Conservation (phyloP, 129 eudicot genomes). For the Scalesia atractyloides region DNA sequence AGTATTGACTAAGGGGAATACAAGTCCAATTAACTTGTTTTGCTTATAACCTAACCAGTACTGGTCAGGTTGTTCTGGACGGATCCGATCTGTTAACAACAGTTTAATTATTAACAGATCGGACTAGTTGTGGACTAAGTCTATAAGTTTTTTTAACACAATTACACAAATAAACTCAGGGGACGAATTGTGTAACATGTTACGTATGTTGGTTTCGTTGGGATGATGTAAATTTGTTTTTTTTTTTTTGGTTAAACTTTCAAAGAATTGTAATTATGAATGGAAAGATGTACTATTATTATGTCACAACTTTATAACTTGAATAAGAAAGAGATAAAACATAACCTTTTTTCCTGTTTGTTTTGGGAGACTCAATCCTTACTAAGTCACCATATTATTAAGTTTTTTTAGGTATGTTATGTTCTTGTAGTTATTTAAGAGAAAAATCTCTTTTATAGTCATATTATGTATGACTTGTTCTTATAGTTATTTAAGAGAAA, state of each 20-base stretch:
- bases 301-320: neutral
- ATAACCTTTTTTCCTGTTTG: too few relatives aligned
- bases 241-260: neutral
- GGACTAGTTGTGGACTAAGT: conserved; percentile 6
- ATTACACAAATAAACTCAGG: conserved; percentile 18
- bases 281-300: neutral
- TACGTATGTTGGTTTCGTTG: neutral
- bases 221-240: neutral
- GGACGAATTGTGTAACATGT: neutral
- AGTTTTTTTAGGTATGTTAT: too few relatives aligned
- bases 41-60: neutral
- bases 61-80: neutral
- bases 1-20: conserved; percentile 40
- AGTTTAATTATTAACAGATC: neutral
- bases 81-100: neutral
- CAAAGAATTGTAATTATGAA: neutral
- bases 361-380: too few relatives aligned
- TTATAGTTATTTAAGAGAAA: too few relatives aligned
- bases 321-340: too few relatives aligned
- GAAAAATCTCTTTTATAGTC: too few relatives aligned
- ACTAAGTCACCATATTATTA: too few relatives aligned
- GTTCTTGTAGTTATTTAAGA: too few relatives aligned
- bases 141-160: neutral
- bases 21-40: conserved; percentile 30
- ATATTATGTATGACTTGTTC: too few relatives aligned